Evolutionary conservation across 805 yeast genomes (phyloP), one percentile per base, ranked within the genome.

Genomic region (Ogataea paraovalis): DNA sequence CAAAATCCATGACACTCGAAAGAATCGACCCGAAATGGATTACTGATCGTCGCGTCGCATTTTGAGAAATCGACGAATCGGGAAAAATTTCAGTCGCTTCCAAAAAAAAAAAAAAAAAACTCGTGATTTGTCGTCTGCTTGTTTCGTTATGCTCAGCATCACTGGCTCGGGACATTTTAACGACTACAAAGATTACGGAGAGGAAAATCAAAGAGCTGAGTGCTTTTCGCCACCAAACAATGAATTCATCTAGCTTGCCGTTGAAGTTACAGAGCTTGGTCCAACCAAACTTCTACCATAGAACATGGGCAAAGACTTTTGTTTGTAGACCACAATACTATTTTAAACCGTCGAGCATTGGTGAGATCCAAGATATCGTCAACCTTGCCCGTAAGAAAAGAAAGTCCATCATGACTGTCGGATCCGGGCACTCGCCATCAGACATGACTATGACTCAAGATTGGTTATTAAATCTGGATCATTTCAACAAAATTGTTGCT

Each of bases 391-490:
- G 77, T 41, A 59, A 67, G 41, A 61, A 71, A 21, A 70, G 74
- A 18, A 84, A 81, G 55, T 86, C 96, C 16, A 68, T 92, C 46
- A 83, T 87, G 75, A 80, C 87, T 2, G 91, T 87, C 8, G 99
- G 99, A 0, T 81, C 96, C 0, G 97, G 96, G 28, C 98, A 94
- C 64, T 90, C 97, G 7, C 99, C 99, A 0, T 85, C 95, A 39
- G 91, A 83, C 60, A 69, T 94, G 68, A 88, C 96, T 45, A 83
- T 90, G 85, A 86, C 96, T 3, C 69, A 73, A 28, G 94, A 87
- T 48, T 91, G 97, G 96, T 69, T 94, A 18, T 78, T 95, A 52
- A 91, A 87, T 62, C 73, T 92, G 59, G 98, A 92, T 66, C 79
- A 80, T 48, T 76, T 86, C 63, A 78, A 80, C 62, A 59, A 65